phyloP scores from a whole-genome alignment of 106 monocot genomes.

The Dendrobium nobile region DNA sequence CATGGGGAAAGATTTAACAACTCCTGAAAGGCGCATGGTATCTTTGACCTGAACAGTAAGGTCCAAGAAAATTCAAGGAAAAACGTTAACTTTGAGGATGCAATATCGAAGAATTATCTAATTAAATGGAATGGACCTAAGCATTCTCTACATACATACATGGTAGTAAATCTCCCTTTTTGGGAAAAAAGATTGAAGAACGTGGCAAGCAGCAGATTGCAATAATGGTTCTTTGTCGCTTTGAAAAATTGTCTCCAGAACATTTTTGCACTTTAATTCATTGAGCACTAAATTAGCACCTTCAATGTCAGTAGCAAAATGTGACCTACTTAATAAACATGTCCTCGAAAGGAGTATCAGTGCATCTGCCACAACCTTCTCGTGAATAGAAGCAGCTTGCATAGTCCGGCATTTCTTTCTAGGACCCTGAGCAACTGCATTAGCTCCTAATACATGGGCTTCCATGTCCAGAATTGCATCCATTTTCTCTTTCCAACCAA shows the following conservation, averaged over 20 bases:
- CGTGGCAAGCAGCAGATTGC: constrained; percentile 80
- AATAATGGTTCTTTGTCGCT: constrained; percentile 77
- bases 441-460: constrained; percentile 43
- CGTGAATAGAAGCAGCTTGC: constrained; percentile 74
- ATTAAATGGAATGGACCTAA: neutral
- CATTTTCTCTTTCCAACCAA: constrained; percentile 99
- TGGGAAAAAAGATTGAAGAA: constrained; percentile 86
- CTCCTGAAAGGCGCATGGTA: constrained; percentile 80
- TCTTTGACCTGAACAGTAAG: constrained; percentile 82
- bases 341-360: constrained; percentile 67
- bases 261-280: constrained; percentile 75
- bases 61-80: neutral
- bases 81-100: neutral
- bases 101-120: neutral
- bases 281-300: constrained; percentile 49
- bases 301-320: constrained; percentile 27
- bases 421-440: constrained; percentile 23
- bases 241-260: constrained; percentile 80
- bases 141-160: constrained; percentile 31
- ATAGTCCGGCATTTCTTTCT: constrained; percentile 40
- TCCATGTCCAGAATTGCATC: constrained; percentile 91
- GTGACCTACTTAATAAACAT: constrained; percentile 39
- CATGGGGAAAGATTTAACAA: constrained; percentile 58
- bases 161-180: constrained; percentile 86
- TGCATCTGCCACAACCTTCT: constrained; percentile 85